Base-by-base conservation (phyloP, 805 yeast species). In the Cyberlindnera mississippiensis region DNA sequence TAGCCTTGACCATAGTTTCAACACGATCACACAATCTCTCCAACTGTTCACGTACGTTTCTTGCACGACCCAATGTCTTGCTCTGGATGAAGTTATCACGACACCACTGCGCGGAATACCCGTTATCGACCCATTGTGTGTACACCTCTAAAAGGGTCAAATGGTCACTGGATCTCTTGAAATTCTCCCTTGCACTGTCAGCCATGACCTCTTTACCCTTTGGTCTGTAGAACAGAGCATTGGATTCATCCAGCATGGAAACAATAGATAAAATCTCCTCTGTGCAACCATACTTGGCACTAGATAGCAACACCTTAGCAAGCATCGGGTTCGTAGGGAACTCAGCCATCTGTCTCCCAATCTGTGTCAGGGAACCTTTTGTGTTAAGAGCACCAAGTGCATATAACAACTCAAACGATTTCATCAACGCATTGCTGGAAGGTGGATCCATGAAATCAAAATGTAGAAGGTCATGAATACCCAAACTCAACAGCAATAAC, bases 371-470 rank as follows among this genome's bases (percentile, higher is more conserved):
- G 38, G 76, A 71, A 0, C 98, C 99, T 42, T 74, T 73, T 9
- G 82, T 79, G 51, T 85, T 88, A 41, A 93, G 64, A 0, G 97
- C 98, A 0, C 96, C 95, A 8, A 93, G 62, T 0, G 90, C 80
- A 60, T 87, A 91, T n/a, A 93, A 65, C 38, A 85, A 73, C 47
- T 88, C 93, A 28, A 91, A 64, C 0, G 96, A 82, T 40, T 81
- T 78, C 12, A 85, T 75, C 51, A 95, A 65, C 0, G 93, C 69
- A 24, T 79, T 80, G 2, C 81, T 67, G 3, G 86, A 76, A 1
- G 99, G 99, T 7, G 87, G 78, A 57, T 93, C 99, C 80, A 93
- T 75, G 54, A 93, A 88, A 40, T 91, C 96, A 59, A 93, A 90
- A 41, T 78, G 75, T 20, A 90, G 61, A 44, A 93, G 61, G 57